Conservation (phyloP, 2,329 filamentous ascomycete species). For the Phaeomoniella chlamydospora region DNA sequence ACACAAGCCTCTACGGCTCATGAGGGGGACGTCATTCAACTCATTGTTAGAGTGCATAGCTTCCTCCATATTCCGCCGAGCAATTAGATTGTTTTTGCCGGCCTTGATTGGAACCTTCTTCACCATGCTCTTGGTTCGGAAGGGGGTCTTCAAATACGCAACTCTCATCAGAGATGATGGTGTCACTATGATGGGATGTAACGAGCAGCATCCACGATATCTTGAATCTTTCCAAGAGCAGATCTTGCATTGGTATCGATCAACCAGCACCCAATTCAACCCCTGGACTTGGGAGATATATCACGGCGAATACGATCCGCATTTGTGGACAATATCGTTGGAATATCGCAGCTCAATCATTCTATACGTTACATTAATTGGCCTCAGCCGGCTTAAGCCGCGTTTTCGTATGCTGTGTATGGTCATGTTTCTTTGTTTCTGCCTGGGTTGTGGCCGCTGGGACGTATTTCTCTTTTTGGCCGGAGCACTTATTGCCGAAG, state of each 20-base stretch:
- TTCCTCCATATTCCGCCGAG: not conserved
- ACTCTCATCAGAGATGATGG: not conserved
- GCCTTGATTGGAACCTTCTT: not conserved
- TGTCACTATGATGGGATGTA: not conserved
- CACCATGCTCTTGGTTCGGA: not conserved
- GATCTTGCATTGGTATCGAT: not conserved
- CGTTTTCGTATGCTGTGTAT: conserved; percentile 17
- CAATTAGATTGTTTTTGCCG: not conserved
- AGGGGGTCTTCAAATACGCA: not conserved
- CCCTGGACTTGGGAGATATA: conserved; percentile 6
- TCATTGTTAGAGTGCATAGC: not conserved
- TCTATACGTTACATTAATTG: conserved; percentile 21
- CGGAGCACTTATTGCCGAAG: conserved; percentile 24
- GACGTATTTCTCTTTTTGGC: conserved; percentile 23
- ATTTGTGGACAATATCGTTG: conserved; percentile 31
- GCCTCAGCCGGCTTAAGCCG: conserved; percentile 9
- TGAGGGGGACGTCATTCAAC: conserved; percentile 2
- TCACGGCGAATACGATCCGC: conserved; percentile 24
- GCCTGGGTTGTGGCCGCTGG: conserved; percentile 24
- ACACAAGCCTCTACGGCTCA: conserved; percentile 30
- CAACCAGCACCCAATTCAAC: not conserved
- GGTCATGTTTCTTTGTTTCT: conserved; percentile 17
- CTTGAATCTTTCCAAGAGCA: not conserved
- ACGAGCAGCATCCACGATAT: not conserved
- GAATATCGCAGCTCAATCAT: conserved; percentile 29